phyloP scores from a whole-genome alignment of 176 grass and related monocot genomes.

The Raddia guianensis region DNA sequence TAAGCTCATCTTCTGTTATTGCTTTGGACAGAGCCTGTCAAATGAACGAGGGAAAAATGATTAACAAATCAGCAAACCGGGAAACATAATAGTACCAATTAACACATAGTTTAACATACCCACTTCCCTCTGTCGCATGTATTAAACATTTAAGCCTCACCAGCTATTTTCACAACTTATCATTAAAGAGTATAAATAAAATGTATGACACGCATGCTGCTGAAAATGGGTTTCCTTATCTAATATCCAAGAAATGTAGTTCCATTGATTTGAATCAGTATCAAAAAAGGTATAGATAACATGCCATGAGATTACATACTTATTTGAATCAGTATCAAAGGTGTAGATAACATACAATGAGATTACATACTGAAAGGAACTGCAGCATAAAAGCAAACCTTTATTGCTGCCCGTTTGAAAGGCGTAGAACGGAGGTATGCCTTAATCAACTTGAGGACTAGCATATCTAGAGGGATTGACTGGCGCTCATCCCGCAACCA shows the following conservation, averaged over 20 bases:
- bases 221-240: not conserved
- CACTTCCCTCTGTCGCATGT: not conserved
- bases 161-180: constrained; percentile 26
- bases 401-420: constrained; percentile 91
- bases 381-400: constrained; percentile 58
- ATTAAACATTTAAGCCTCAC: constrained; percentile 27
- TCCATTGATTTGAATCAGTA: constrained; percentile 25
- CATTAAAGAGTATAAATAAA: constrained; percentile 13
- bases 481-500: constrained; percentile 78
- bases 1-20: constrained; percentile 90
- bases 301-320: not conserved
- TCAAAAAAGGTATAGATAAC: not conserved
- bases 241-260: constrained; percentile 9
- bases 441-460: constrained; percentile 82
- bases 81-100: constrained; percentile 10
- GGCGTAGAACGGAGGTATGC: constrained; percentile 77
- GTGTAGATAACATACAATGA: not conserved
- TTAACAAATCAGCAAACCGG: not conserved
- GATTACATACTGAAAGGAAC: constrained; percentile 33
- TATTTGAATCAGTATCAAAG: constrained; percentile 20
- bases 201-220: constrained; percentile 31
- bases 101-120: not conserved
- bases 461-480: constrained; percentile 82
- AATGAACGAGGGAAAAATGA: constrained; percentile 13
- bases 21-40: constrained; percentile 86